A percentile compares a stretch with the other conserved stretches of the same genome.
Conservation (phyloP, 1,139 yeast genomes). For the Kodamaea anthophila region DNA sequence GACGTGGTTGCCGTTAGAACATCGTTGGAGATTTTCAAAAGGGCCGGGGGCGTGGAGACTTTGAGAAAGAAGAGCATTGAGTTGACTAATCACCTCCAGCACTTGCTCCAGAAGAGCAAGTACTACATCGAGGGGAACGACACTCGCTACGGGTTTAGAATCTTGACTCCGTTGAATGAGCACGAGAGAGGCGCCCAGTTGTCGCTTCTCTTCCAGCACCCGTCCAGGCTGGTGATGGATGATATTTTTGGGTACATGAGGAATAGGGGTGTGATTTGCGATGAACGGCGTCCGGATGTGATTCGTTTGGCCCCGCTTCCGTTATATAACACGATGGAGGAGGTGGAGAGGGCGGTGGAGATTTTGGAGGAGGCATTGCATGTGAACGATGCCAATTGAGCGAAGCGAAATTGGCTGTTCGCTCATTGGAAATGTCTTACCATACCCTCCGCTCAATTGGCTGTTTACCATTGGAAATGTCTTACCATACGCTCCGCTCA, state of each 20-base stretch:
- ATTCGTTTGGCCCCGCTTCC: conserved; percentile 82
- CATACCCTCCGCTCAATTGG: too few relatives aligned
- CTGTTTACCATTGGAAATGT: too few relatives aligned
- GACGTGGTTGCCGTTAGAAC: conserved; percentile 69
- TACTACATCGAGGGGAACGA: conserved; percentile 33
- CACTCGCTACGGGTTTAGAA: conserved; percentile 45
- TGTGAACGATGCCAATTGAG: neutral
- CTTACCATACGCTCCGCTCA: too few relatives aligned
- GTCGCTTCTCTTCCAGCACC: conserved; percentile 62
- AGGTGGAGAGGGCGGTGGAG: conserved; percentile 45
- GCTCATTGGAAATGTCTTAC: too few relatives aligned
- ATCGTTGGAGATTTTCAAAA: conserved; percentile 55
- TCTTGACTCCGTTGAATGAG: conserved; percentile 63
- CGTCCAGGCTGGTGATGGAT: conserved; percentile 54
- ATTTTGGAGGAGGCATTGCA: conserved; percentile 34
- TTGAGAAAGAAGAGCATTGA: conserved; percentile 52
- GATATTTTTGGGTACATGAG: conserved; percentile 45
- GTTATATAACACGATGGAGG: conserved; percentile 69
- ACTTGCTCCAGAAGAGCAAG: conserved; percentile 35
- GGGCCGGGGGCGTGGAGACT: conserved; percentile 57
- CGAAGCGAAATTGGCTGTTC: neutral
- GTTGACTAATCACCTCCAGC: conserved; percentile 54
- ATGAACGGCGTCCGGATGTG: conserved; percentile 86
- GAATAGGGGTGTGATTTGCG: conserved; percentile 65
- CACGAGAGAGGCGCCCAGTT: conserved; percentile 74